These are phyloP conservation scores for Penicillium pancosmium DNA, from an alignment of 495 filamentous ascomycete species.

Conservation along the genomic window DNA sequence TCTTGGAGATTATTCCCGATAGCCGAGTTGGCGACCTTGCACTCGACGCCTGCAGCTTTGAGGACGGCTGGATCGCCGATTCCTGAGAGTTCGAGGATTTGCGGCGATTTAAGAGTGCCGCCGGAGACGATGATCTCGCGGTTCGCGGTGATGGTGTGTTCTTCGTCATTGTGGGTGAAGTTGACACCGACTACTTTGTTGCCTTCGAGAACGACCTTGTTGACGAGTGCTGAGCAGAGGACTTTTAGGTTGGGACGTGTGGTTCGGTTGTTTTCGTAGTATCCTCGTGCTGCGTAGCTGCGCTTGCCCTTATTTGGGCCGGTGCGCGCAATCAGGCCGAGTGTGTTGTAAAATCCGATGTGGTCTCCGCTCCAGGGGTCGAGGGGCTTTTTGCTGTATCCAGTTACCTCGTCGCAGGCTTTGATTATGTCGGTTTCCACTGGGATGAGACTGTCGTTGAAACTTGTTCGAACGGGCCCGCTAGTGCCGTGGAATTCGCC, in stretches of 20 bases:
- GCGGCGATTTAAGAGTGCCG: slow-evolving; percentile 53
- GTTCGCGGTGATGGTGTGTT: slow-evolving; percentile 45
- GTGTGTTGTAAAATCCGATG: slow-evolving; percentile 36
- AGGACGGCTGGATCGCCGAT: slow-evolving; percentile 45
- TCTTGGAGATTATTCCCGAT: slow-evolving; percentile 55
- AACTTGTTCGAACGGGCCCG: slow-evolving; percentile 35
- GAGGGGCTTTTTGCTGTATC: slow-evolving; percentile 20
- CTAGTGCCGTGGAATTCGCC: slow-evolving; percentile 30
- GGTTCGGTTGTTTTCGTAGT: slow-evolving; percentile 26
- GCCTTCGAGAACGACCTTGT: slow-evolving; percentile 46
- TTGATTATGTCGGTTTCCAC: slow-evolving; percentile 31
- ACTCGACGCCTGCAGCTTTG: slow-evolving; percentile 34
- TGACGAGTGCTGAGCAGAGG: slow-evolving; percentile 47
- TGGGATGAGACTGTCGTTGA: slow-evolving; percentile 28
- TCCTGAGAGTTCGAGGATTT: slow-evolving; percentile 61
- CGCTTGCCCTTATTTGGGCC: slow-evolving; percentile 47
- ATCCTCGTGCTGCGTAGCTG: slow-evolving; percentile 50
- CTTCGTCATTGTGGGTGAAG: slow-evolving; percentile 34
- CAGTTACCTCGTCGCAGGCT: slow-evolving; percentile 23
- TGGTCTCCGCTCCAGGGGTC: slow-evolving; percentile 41
- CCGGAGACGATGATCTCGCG: slow-evolving; percentile 56
- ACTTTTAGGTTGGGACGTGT: slow-evolving; percentile 48
- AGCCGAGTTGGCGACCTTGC: slow-evolving; percentile 36
- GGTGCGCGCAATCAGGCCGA: slow-evolving; percentile 44
- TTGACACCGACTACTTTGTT: slow-evolving; percentile 27